Evolutionary conservation across 2,329 filamentous ascomycete genomes (phyloP).

Genomic region (Fusarium begoniae): DNA sequence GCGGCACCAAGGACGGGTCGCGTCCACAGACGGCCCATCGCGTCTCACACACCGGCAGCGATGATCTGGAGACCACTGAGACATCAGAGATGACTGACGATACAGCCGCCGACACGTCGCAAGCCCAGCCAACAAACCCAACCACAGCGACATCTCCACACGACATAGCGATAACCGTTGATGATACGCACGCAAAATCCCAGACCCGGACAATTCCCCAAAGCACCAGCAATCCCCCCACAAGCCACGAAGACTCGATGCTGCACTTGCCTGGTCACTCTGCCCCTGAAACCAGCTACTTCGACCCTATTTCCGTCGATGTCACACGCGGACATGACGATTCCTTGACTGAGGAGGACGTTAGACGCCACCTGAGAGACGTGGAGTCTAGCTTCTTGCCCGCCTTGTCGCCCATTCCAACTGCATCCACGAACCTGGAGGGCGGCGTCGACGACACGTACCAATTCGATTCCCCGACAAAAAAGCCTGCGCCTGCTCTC

Average conservation of each 20-base stretch:
- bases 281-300: conserved; percentile 52
- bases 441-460: conserved; percentile 64
- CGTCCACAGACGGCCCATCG: conserved; percentile 41
- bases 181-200: conserved; percentile 22
- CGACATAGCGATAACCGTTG: conserved; percentile 30
- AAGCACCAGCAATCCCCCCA: conserved; percentile 2
- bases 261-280: conserved; percentile 25
- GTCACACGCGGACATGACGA: conserved; percentile 51
- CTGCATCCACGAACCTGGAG: conserved; percentile 50
- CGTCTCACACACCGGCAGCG: conserved; percentile 29
- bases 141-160: conserved; percentile 16
- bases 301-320: conserved; percentile 53
- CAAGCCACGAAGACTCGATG: conserved; percentile 26
- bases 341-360: conserved; percentile 61
- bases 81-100: conserved; percentile 31
- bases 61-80: conserved; percentile 18
- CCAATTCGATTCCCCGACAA: conserved; percentile 60
- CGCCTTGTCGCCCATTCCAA: conserved; percentile 64
- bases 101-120: conserved; percentile 23
- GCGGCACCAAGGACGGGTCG: conserved; percentile 19
- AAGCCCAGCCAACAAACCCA: conserved; percentile 10
- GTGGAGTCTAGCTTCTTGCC: conserved; percentile 73
- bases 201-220: conserved; percentile 1
- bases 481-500: conserved; percentile 41
- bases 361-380: conserved; percentile 67